Base-by-base conservation (phyloP, 2,329 filamentous ascomycete genomes). In the Monilinia laxa region DNA sequence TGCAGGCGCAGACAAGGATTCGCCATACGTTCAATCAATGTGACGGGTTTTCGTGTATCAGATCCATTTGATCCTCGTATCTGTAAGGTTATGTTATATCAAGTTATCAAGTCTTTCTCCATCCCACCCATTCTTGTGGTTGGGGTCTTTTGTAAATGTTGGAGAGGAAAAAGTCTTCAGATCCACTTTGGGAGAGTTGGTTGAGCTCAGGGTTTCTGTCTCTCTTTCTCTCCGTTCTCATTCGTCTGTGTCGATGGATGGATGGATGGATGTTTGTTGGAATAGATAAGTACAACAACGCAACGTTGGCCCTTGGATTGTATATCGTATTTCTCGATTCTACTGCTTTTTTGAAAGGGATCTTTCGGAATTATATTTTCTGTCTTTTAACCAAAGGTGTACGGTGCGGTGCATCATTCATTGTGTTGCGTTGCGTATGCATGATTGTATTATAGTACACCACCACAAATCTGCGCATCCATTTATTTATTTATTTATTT, bases 1-100 rank as follows among this genome's bases (percentile, higher is more conserved):
- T 65, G 64, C 64, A 65, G 64, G 55, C 35, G 60, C 55, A 20
- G 25, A 62, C 40, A 52, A 35, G 56, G 55, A 28, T 40, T 12
- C 12, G 12, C n/a, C 11, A 42, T 7, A 45, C n/a, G 25, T 14
- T 38, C 52, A 45, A 35, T n/a, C 25, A 31, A 56, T 56, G 28
- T 65, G 64, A 65, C 28, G 38, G 58, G 53, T 47, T 60, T 53
- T 35, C n/a, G 11, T 51, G 62, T 31, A 20, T 35, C 25, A n/a
- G 38, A 23, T 47, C 49, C 38, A 45, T 56, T 47, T 10, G 25
- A 56, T 35, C 52, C 38, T 64, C 62, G 62, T 64, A 64, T 63
- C 28, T 63, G 31, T 35, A 35, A 9, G 31, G 31, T 35, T 4
- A 9, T 35, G 31, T 35, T 35, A 35, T 35, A 35, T 35, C 28